Conservation (phyloP, 75 land plant genomes). For the Adiantum capillusveneris region DNA sequence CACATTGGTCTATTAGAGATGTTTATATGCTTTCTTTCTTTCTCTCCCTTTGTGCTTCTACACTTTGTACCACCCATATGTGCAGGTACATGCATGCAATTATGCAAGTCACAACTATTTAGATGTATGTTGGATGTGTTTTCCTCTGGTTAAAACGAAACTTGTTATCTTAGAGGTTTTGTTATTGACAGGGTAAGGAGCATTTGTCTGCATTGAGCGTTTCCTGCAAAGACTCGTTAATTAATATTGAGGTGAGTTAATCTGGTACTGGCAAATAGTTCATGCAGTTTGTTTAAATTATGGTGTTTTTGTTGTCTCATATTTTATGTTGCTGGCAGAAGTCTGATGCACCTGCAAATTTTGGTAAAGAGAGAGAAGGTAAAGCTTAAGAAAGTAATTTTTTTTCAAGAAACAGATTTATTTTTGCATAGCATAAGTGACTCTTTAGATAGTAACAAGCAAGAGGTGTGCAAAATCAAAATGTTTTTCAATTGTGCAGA, state of each 20-base stretch:
- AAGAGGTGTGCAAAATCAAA: not conserved
- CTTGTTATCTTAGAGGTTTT: not conserved
- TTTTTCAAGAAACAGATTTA: not conserved
- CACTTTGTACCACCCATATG: not conserved
- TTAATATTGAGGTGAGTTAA: slow-evolving; percentile 66
- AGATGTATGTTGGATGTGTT: too few species aligned
- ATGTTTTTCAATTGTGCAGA: slow-evolving; percentile 8
- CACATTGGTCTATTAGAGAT: too few species aligned
- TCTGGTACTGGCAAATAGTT: not conserved
- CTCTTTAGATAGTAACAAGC: not conserved
- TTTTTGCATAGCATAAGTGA: not conserved
- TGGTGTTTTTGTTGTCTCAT: slow-evolving; percentile 9
- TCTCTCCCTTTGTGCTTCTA: not conserved
- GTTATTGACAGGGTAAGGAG: slow-evolving; percentile 70
- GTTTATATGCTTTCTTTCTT: not conserved
- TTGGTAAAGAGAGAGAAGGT: slow-evolving; percentile 56
- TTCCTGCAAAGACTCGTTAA: slow-evolving; percentile 68
- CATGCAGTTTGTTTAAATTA: not conserved
- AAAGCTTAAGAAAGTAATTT: not conserved
- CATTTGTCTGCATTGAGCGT: slow-evolving; percentile 87
- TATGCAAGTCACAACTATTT: too few species aligned
- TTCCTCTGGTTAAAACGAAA: not conserved
- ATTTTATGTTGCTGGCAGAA: slow-evolving; percentile 17
- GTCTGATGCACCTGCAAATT: slow-evolving; percentile 24
- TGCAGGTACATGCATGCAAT: too few species aligned